Conservation (phyloP, 768 basidiomycete species). For the Calocera viscosa region DNA sequence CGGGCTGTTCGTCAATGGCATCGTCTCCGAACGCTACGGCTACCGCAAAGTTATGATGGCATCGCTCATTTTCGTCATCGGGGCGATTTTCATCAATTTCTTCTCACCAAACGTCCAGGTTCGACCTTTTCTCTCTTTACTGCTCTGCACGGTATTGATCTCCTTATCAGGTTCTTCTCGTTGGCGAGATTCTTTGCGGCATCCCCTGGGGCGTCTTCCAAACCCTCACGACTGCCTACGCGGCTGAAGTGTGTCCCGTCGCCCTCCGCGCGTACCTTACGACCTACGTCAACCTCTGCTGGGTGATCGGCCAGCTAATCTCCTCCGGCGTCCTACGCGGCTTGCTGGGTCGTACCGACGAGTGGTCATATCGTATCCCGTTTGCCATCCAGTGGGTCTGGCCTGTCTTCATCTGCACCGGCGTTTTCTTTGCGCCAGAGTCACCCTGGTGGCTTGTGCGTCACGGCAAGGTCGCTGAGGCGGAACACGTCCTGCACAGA, state of each 20-base stretch:
- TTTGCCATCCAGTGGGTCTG: slow-evolving; percentile 17
- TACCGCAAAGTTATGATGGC: slow-evolving; percentile 25
- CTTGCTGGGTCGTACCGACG: neutral
- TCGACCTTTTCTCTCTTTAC: too few relatives aligned
- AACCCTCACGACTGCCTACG: slow-evolving; percentile 25
- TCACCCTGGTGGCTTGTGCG: slow-evolving; percentile 25
- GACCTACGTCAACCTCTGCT: slow-evolving; percentile 27
- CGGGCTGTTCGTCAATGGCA: slow-evolving; percentile 15
- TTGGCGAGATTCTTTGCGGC: slow-evolving; percentile 21
- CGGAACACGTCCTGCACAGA: slow-evolving; percentile 19
- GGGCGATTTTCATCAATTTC: slow-evolving; percentile 17
- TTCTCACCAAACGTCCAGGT: slow-evolving; percentile 9
- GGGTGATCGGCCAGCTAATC: slow-evolving; percentile 18
- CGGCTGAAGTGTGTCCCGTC: slow-evolving; percentile 17
- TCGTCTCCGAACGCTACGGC: slow-evolving; percentile 26
- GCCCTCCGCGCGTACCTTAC: slow-evolving; percentile 19
- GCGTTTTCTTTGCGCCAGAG: slow-evolving; percentile 21
- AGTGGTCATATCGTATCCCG: slow-evolving; percentile 15
- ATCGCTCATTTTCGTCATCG: slow-evolving; percentile 21
- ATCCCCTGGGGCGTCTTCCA: slow-evolving; percentile 25
- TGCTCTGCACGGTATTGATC: too few relatives aligned
- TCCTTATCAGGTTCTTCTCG: slow-evolving; percentile 13
- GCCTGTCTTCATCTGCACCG: slow-evolving; percentile 25
- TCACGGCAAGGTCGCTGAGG: slow-evolving; percentile 22
- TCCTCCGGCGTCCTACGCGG: slow-evolving; percentile 11